phyloP scores from a whole-genome alignment of 2,329 filamentous ascomycete genomes.

The Chrysoporthe cubensis region DNA sequence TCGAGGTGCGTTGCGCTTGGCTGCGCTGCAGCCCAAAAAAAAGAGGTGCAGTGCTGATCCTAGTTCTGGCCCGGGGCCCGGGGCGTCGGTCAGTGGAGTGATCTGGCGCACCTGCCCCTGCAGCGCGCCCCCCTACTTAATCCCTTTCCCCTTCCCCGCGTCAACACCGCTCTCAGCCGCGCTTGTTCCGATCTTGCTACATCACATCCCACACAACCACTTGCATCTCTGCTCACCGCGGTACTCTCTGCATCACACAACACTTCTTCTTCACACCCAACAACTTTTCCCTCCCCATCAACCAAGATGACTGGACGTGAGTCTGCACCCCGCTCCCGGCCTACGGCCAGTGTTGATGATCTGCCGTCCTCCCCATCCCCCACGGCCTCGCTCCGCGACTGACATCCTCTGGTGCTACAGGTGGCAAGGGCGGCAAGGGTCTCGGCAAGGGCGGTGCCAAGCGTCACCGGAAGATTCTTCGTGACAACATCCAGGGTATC shows the following conservation, averaged over 20 bases:
- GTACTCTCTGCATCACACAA: slow-evolving; percentile 6
- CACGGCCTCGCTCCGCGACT: not conserved
- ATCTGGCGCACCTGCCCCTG: slow-evolving; percentile 19
- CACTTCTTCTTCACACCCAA: slow-evolving; percentile 27
- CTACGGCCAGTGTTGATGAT: not conserved
- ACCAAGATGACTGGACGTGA: slow-evolving; percentile 44
- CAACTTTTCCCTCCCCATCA: slow-evolving; percentile 24
- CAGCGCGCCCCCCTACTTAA: slow-evolving; percentile 26
- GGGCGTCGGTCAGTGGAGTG: slow-evolving; percentile 1
- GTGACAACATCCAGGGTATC: slow-evolving; percentile 99
- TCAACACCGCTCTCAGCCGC: slow-evolving; percentile 20
- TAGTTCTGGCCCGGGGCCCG: not conserved
- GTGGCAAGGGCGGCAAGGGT: slow-evolving; percentile 95
- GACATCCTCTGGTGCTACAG: slow-evolving; percentile 46
- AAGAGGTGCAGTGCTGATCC: slow-evolving; percentile 3
- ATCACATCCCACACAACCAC: slow-evolving; percentile 3
- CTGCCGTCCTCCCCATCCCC: not conserved
- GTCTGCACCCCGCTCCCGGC: slow-evolving; percentile 26
- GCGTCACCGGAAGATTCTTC: slow-evolving; percentile 98
- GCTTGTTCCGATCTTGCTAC: slow-evolving; percentile 13
- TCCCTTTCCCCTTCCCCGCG: slow-evolving; percentile 25
- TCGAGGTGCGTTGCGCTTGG: too few relatives aligned
- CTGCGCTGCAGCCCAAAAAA: not conserved
- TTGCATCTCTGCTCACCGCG: slow-evolving; percentile 9
- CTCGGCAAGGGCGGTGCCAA: slow-evolving; percentile 98